Evolutionary conservation across 768 basidiomycete genomes (phyloP), one percentile per base, ranked within the genome.

Genomic region (Pluteus cervinus): DNA sequence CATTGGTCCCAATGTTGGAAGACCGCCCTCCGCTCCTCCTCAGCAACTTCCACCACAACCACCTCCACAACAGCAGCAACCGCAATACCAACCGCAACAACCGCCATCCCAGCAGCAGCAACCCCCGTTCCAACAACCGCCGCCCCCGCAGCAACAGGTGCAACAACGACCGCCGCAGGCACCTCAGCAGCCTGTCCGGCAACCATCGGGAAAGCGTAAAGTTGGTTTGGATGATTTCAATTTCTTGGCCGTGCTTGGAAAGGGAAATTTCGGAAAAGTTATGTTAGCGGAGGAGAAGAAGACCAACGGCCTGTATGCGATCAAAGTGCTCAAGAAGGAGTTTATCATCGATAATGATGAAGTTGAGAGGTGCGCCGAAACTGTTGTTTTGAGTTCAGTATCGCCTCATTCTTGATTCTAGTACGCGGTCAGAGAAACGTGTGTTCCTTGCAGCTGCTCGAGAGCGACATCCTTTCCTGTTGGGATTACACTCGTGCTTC

Each of bases 311-410:
- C 62, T 98, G 39, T 98, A 86, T 56, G 96, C 96, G n/a, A 97
- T 99, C 71, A 99, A 99, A 63, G 96, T 99, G n/a, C 57, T 99
- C 57, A 99, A 99, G 75, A 99, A 99, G 58, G 96, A 98, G 63
- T 98, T 99, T 56, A 98, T 99, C 58, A 98, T 99, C 51, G 96
- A 99, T 58, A 98, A 99, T 44, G 96, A 99, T 60, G 96, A 98
- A 69, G 92, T 99, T 3, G 96, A 98, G 64, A 96, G 92, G 94
- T 94, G 48, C 39, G 72, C 42, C 33, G 25, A 22, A 12, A 39
- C 9, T 16, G 16, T 21, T 26, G 22, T 39, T 14, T 31, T 17
- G 17, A 4, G 24, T 34, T 35, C 10, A 33, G n/a, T 35, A 17
- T 36, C 25, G 29, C 50, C 44, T 45, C 15, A 52, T 33, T 37